Conservation (phyloP, 805 yeast genomes). For the Ogataea thermomethanolica region DNA sequence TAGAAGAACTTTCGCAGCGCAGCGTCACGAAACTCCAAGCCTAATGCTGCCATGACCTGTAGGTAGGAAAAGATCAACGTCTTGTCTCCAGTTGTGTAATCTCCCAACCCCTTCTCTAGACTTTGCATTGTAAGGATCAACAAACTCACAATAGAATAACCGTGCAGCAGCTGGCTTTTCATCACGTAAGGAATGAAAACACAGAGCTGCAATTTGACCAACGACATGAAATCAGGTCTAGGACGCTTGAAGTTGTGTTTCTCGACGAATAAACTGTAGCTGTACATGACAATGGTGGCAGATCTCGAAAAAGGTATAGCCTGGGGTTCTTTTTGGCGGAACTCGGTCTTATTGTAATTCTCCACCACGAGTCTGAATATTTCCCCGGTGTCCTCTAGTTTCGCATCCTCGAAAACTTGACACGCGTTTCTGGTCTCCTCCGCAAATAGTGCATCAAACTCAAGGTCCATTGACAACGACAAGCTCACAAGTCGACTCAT, state of each 20-base stretch:
- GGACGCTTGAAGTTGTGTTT: conserved; percentile 7
- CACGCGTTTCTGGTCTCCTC: conserved; percentile 37
- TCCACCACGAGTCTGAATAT: conserved; percentile 39
- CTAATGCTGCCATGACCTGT: conserved; percentile 24
- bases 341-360: conserved; percentile 37
- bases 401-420: conserved; percentile 36
- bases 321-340: conserved; percentile 18
- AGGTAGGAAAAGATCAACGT: conserved; percentile 22
- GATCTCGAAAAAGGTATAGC: conserved; percentile 25
- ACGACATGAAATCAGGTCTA: conserved; percentile 21
- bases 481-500: conserved; percentile 36
- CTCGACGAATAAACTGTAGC: conserved; percentile 24
- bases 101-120: conserved; percentile 11
- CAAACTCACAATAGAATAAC: conserved; percentile 16
- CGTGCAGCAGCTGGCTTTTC: conserved; percentile 19
- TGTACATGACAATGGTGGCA: conserved; percentile 32
- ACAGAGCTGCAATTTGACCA: conserved; percentile 42
- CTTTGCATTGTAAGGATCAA: conserved; percentile 21
- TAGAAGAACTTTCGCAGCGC: conserved; percentile 37
- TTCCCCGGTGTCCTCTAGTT: conserved; percentile 32
- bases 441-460: conserved; percentile 41
- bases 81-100: conserved; percentile 1
- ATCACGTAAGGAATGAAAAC: conserved; percentile 38
- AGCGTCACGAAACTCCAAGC: conserved; percentile 17
- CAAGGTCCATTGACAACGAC: conserved; percentile 64